These are phyloP conservation scores for Diaporthe citriasiana DNA, from an alignment of 2,329 filamentous ascomycete species.

Conservation along the genomic window DNA sequence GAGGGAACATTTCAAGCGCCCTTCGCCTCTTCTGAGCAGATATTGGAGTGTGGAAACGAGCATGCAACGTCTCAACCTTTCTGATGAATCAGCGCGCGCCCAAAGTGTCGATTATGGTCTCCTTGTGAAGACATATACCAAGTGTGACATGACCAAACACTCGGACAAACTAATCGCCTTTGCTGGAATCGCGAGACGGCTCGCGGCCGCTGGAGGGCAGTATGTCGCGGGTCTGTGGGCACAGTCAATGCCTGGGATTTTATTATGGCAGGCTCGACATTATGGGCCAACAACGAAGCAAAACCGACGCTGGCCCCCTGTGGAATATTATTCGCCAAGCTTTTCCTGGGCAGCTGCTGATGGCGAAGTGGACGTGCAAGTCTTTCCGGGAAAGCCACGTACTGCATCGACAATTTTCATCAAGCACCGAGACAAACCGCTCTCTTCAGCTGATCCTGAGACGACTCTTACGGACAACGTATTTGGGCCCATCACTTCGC, in stretches of 20 bases:
- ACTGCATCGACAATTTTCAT: not conserved
- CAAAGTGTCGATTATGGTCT: not conserved
- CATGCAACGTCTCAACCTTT: not conserved
- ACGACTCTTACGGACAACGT: not conserved
- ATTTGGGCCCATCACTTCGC: not conserved
- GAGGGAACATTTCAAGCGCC: no score
- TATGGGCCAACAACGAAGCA: not conserved
- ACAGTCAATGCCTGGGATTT: not conserved
- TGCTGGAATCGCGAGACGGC: not conserved
- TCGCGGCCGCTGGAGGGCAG: not conserved
- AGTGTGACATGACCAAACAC: not conserved
- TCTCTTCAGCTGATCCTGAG: not conserved
- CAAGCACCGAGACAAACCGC: not conserved
- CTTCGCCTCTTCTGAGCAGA: not conserved
- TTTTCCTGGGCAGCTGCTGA: slow-evolving; percentile 2
- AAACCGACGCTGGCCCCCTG: not conserved
- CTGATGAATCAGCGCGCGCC: not conserved
- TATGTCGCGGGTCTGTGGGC: not conserved
- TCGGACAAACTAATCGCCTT: not conserved
- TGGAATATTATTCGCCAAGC: not conserved
- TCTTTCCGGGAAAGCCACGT: no score
- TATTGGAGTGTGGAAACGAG: not conserved
- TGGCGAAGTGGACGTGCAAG: not conserved
- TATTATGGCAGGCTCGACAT: not conserved
- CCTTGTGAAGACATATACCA: not conserved